These are phyloP conservation scores for Neonectria ditissima DNA, from an alignment of 2,329 filamentous ascomycete genomes.

Conservation along the genomic window DNA sequence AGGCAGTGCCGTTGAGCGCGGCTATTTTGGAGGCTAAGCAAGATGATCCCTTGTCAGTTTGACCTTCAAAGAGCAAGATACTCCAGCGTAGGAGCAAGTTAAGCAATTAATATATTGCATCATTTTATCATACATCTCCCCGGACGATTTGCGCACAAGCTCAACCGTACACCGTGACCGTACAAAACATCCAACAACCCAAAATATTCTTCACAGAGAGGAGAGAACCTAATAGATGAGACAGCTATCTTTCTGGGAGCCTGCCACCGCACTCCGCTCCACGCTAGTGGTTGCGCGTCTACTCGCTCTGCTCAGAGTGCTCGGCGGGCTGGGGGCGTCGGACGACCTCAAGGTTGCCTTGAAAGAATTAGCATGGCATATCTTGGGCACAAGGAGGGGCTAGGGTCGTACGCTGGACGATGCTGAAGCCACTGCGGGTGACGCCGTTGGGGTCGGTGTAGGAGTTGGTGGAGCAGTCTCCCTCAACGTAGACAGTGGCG, in stretches of 20 bases:
- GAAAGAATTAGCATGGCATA: constrained; percentile 28
- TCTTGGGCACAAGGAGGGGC: constrained; percentile 6
- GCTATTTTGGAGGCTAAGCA: not conserved
- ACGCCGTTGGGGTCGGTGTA: constrained; percentile 80
- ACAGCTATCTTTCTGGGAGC: constrained; percentile 7
- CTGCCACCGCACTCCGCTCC: constrained; percentile 10
- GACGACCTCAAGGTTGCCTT: constrained; percentile 60
- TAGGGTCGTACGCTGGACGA: constrained; percentile 81
- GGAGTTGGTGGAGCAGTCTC: constrained; percentile 76
- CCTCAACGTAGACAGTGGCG: constrained; percentile 84
- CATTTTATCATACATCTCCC: constrained; percentile 43
- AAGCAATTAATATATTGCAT: constrained; percentile 39
- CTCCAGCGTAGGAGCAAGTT: not conserved
- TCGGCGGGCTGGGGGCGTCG: constrained; percentile 52
- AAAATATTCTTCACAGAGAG: constrained; percentile 37
- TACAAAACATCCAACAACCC: constrained; percentile 39
- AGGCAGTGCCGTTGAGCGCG: not conserved
- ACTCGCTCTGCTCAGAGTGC: constrained; percentile 40
- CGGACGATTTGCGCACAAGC: constrained; percentile 30
- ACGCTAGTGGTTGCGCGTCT: constrained; percentile 10
- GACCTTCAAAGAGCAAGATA: not conserved
- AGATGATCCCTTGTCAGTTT: not conserved
- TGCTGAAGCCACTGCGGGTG: constrained; percentile 71
- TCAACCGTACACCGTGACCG: constrained; percentile 37
- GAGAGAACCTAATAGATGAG: constrained; percentile 32